Base-by-base conservation (phyloP, 345 rosid species). In the Aegle marmelos region DNA sequence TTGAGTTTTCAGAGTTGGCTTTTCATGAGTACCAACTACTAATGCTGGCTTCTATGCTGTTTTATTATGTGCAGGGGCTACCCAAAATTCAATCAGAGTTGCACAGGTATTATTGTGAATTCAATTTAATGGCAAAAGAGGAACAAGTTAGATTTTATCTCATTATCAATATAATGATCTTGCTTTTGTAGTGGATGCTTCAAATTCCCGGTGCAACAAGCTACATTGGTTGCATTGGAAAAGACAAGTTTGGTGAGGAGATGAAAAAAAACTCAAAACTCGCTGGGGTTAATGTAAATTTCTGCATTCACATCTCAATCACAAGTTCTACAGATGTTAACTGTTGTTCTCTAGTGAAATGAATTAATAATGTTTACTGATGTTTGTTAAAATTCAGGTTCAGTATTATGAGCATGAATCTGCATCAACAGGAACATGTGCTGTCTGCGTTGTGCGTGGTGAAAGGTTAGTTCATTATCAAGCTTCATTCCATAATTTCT, bases 191-290 rank as follows among this genome's bases (percentile, higher is more conserved):
- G 99, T 96, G 99, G 99, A 89, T 96, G 98, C 95, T 97, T 78
- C 98, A 94, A 94, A 82, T 79, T 75, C 94, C 99, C 69, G 97
- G 96, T 70, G 93, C 98, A 64, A 91, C 98, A 9, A 80, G 89
- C 78, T 97, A 90, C 88, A 94, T 97, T 22, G 98, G 99, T 62
- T 91, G 92, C 87, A 91, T 94, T 82, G 98, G 99, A 50, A 93
- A 94, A 80, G 99, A 94, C 80, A 91, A 94, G 81, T 94, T 87
- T 83, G 99, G 99, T 11, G 98, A 88, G 81, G 98, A 94, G 80
- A 94, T 97, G 99, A 97, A 89, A 90, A 97, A 94, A 81, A 81
- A 87, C 77, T 86, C 89, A 41, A 89, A 76, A 30, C 84, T 77
- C 36, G 90, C 97, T 72, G 99, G 98, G 82, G 94, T 94, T 70